A percentile compares a stretch with the other conserved stretches of the same genome.
Conservation (phyloP, 345 rosid species). For the Sapria himalayana region DNA sequence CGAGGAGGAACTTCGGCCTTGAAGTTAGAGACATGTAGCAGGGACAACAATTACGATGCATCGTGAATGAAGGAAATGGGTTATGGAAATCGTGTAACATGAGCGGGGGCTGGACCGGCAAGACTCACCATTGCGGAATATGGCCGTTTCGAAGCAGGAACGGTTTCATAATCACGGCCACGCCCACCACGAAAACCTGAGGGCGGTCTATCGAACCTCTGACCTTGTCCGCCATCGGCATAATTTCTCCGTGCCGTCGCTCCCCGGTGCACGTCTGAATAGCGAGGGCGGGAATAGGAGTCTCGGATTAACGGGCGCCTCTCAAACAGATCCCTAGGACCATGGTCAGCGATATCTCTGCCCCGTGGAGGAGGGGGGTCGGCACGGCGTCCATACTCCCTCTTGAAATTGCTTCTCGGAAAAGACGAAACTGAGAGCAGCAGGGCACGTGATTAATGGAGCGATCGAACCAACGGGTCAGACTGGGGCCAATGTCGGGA, state of each 20-base stretch:
- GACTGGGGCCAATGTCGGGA: background rate
- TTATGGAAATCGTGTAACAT: too few species aligned
- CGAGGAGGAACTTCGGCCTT: slow-evolving; percentile 84
- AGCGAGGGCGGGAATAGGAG: slow-evolving; percentile 50
- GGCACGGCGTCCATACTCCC: slow-evolving; percentile 62
- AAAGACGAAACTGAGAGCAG: slow-evolving; percentile 40
- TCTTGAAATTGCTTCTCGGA: slow-evolving; percentile 52
- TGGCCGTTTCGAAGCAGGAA: slow-evolving; percentile 81
- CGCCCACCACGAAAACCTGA: slow-evolving; percentile 57
- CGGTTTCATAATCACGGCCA: slow-evolving; percentile 61
- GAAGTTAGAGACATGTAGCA: too few species aligned
- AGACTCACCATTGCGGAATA: slow-evolving; percentile 55
- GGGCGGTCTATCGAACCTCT: slow-evolving; percentile 72
- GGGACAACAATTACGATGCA: too few species aligned
- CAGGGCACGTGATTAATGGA: slow-evolving; percentile 1
- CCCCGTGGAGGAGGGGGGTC: slow-evolving; percentile 72
- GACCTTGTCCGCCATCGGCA: slow-evolving; percentile 53
- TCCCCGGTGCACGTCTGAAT: slow-evolving; percentile 48
- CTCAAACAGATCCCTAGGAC: slow-evolving; percentile 50
- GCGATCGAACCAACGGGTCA: background rate
- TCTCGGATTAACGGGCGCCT: slow-evolving; percentile 66
- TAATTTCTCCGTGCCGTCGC: slow-evolving; percentile 56
- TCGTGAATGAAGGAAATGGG: too few species aligned
- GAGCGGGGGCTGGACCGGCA: background rate
- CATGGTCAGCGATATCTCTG: slow-evolving; percentile 55